Base-by-base conservation (phyloP, 352 stramenopile genomes). In the Blastocystis sp. region DNA sequence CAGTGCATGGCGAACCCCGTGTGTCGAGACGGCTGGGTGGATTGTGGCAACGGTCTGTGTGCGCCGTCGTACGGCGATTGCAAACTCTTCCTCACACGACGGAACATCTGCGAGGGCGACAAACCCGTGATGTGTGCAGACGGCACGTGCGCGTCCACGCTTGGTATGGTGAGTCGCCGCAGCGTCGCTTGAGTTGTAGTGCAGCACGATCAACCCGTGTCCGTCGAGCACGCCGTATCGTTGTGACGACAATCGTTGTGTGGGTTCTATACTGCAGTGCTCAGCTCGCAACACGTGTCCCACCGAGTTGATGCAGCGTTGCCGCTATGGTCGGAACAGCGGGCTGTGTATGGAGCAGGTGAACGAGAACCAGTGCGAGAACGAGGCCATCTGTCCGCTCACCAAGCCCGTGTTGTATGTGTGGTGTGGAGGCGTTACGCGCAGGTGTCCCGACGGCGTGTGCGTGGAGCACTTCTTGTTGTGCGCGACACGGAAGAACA, bases 391-490 rank as follows among this genome's bases (percentile, higher is more conserved):
- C 21, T 85, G 74, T 55, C 51, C 74, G 12, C 33, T 33, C 24
- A 29, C 39, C 29, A 67, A 31, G 31, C 74, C 74, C 26, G 31
- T 85, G 6, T 39, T 85, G 74, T 85, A 69, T 67, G 6, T 12
- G 41, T 39, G 4, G 13, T 33, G 19, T 33, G 6, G 2, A 2
- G 6, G 0, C 67, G 2, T 67, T 1, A 35, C n/a, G 0, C 13
- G 19, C 70, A 85, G 74, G 70, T 85, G 74, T 69, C 74, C 74
- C 37, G 66, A 85, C 55, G 74, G 74, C n/a, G 24, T 70, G 16
- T 85, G 74, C 29, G 74, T 69, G n/a, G 50, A 29, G 12, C 61
- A 70, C n/a, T n/a, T 85, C 37, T 67, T 21, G 10, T 31, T 67
- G 2, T 85, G 74, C 41, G 2, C 29, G 3, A 26, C 70, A 13